Evolutionary conservation across 2,329 filamentous ascomycete species (phyloP), one percentile per base, ranked within the genome.

Genomic region (Claviceps digitariae): DNA sequence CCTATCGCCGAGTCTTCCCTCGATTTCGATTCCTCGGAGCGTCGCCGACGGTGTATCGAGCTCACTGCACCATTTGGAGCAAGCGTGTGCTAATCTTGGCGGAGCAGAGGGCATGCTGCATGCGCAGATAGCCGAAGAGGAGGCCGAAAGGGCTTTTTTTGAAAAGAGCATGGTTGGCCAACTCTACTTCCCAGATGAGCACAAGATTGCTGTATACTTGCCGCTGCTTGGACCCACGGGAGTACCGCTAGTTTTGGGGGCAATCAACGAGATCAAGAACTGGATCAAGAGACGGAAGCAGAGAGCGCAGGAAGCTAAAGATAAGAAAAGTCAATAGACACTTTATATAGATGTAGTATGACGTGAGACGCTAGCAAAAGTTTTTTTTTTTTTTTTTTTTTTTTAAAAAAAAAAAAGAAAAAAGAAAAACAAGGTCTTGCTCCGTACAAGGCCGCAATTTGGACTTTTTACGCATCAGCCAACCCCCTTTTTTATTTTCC

Each of bases 111-210:
- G 90, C 0, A 72, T 98, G 41, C 79, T 84, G 57, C 83, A 91
- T 65, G 91, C 91, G 0, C 81, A 87, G 10, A 81, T 89, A 48
- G 93, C 93, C 6, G 90, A 96, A 68, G 79, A 81, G 2, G 89
- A 94, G 64, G 91, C 90, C 0, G 93, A 98, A 67, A 83, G 86
- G 56, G 91, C 91, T 0, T 98, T 98, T 69, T 98, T 98, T 61
- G 93, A 98, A 69, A 95, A 95, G 70, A 95, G 87, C 64, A 98
- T 98, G 93, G 93, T 98, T 13, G 93, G 90, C 0, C 93, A 97
- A 71, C 84, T 97, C 2, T 98, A 97, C 68, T 98, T 98, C 67
- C 93, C 93, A 0, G 93, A 98, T 64, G 93, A 98, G 71, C 93
- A 98, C 68, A 98, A 97, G 69, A 81, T 98, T 25, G 93, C 93